Evolutionary conservation across 2,329 filamentous ascomycete genomes (phyloP).

Genomic region (Thielaviopsis ethacetica): DNA sequence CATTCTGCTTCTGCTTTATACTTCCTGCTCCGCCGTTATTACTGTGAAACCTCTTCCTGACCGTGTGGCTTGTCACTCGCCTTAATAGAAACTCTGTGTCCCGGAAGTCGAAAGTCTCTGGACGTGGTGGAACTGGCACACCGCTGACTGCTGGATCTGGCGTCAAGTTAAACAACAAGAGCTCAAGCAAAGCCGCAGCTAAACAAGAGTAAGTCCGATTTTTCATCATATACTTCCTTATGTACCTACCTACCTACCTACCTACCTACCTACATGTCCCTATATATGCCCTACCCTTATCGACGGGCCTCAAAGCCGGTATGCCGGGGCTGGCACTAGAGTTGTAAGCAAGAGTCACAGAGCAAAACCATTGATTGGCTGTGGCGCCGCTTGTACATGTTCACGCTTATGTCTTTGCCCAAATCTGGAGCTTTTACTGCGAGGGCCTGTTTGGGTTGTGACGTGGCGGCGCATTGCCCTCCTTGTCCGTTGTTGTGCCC

Average conservation of each 20-base stretch:
- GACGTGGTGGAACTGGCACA: conserved; percentile 8
- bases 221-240: neutral
- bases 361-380: neutral
- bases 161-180: neutral
- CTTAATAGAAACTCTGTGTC: conserved; percentile 2
- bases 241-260: too few relatives aligned
- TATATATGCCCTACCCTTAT: neutral
- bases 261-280: too few relatives aligned
- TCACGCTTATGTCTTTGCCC: neutral
- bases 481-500: neutral
- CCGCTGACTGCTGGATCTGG: neutral
- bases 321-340: neutral
- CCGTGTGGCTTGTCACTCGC: neutral
- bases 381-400: neutral
- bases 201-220: neutral
- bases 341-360: neutral
- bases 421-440: neutral
- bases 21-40: neutral
- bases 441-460: neutral
- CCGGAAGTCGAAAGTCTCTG: neutral
- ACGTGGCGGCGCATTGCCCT: conserved; percentile 11
- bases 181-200: neutral
- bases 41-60: neutral
- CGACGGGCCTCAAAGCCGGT: neutral
- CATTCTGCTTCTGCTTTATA: neutral